A percentile compares a stretch with the other conserved stretches of the same genome.
These are phyloP conservation scores for Penicillium pulvis DNA, from an alignment of 495 filamentous ascomycete species.

Conservation along the genomic window DNA sequence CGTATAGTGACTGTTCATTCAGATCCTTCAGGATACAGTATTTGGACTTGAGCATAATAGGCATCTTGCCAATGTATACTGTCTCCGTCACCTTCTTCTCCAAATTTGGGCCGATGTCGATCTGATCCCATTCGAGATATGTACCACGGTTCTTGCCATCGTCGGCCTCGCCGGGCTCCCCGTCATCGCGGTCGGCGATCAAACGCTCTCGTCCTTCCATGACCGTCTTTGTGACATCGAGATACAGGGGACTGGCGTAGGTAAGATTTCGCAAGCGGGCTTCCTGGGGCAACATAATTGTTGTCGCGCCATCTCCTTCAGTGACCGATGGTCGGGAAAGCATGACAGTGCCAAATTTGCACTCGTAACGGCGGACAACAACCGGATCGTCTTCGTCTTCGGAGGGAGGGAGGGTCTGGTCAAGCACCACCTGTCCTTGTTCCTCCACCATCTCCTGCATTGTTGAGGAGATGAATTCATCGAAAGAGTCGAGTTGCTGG, in stretches of 20 bases:
- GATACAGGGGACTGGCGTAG: slow-evolving; percentile 87
- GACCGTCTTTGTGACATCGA: slow-evolving; percentile 77
- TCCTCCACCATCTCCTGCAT: slow-evolving; percentile 92
- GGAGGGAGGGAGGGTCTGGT: slow-evolving; percentile 75
- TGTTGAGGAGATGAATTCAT: slow-evolving; percentile 90
- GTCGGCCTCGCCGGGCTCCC: slow-evolving; percentile 46
- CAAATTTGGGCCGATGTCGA: slow-evolving; percentile 51
- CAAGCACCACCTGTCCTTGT: slow-evolving; percentile 82
- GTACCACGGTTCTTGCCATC: slow-evolving; percentile 47
- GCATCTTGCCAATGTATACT: slow-evolving; percentile 90
- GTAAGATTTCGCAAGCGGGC: slow-evolving; percentile 93
- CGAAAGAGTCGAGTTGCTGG: slow-evolving; percentile 96
- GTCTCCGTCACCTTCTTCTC: slow-evolving; percentile 63
- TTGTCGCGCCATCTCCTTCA: slow-evolving; percentile 86
- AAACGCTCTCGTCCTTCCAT: slow-evolving; percentile 78
- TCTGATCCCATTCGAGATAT: slow-evolving; percentile 53
- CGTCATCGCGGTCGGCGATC: slow-evolving; percentile 54
- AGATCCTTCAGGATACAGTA: slow-evolving; percentile 85
- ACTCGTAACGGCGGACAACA: slow-evolving; percentile 84
- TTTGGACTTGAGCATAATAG: slow-evolving; percentile 96
- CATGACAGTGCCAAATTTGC: slow-evolving; percentile 84
- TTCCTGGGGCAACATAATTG: slow-evolving; percentile 83
- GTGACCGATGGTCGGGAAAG: slow-evolving; percentile 85
- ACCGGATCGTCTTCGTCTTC: slow-evolving; percentile 71
- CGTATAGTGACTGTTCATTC: slow-evolving; percentile 77